Base-by-base conservation (phyloP, 345 rosid genomes). In the Erodium maritimum region DNA sequence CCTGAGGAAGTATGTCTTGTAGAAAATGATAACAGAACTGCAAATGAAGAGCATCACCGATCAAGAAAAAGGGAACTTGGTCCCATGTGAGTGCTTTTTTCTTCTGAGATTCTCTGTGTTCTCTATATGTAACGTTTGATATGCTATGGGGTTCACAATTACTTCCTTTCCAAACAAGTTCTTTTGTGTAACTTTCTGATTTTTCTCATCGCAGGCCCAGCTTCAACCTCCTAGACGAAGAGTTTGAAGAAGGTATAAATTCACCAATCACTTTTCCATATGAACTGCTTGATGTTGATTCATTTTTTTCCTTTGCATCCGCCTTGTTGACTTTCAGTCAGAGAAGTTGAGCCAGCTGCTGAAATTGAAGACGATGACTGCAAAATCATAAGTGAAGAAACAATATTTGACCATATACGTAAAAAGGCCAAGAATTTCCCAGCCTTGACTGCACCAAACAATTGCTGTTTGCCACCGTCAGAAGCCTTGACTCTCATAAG, bases 151-250 rank as follows among this genome's bases (percentile, higher is more conserved):
- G 17, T 42, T 50, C 13, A 21, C 8, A 19, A 0, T 5, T 24
- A 0, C 4, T 17, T 33, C 17, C 34, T 33, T 55, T 19, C 42
- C 23, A 45, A 55, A 21, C 22, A 52, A 29, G 37, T 29, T 29
- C 14, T 42, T 10, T 11, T 42, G 14, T 5, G 56, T 5, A 4
- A 18, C 11, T 55, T 21, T 60, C 66, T 51, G 20, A 21, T 70
- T 50, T 67, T 45, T 61, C 42, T 55, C 69, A 23, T n/a, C 50
- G 37, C 87, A 91, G 98, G 80, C 98, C 98, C 57, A 88, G 86
- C 75, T 91, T 91, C 84, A 75, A 66, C 52, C 98, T 91, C 78
- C 25, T 91, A 66, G 93, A 86, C 65, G 95, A 91, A 63, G 95
- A 88, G n/a, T 23, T 70, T 33, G 84, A 59, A 60, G 93, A 75